phyloP scores from a whole-genome alignment of 495 filamentous ascomycete species.

The Melanomma pulvis-pyrius region DNA sequence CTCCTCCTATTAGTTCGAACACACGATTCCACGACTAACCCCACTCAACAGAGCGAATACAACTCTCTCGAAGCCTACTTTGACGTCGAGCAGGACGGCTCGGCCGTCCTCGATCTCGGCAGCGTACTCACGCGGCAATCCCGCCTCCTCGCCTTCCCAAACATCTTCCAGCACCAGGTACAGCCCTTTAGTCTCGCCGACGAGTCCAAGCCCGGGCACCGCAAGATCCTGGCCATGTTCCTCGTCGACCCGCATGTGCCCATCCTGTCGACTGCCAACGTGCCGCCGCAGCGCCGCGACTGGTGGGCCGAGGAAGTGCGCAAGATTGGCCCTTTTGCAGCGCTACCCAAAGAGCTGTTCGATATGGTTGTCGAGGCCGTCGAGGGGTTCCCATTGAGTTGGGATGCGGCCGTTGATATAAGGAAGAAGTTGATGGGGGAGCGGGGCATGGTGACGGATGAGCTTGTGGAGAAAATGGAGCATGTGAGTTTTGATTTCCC shows the following conservation, averaged over 20 bases:
- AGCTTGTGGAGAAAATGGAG: not conserved
- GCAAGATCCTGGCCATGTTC: conserved; percentile 41
- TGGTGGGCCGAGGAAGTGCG: conserved; percentile 20
- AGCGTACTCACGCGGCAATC: conserved; percentile 20
- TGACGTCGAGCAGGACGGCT: not conserved
- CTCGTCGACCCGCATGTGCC: conserved; percentile 40
- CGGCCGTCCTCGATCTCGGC: conserved; percentile 2
- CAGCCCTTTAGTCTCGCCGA: conserved; percentile 37
- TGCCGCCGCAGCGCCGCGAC: conserved; percentile 33
- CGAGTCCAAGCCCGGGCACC: conserved; percentile 36
- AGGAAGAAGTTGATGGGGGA: conserved; percentile 10
- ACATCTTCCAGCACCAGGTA: conserved; percentile 40
- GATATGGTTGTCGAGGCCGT: conserved; percentile 5
- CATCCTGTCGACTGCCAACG: conserved; percentile 27
- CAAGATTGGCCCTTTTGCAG: not conserved
- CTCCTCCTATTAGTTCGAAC: not conserved
- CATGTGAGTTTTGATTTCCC: not conserved
- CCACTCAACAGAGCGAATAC: not conserved
- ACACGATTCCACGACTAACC: not conserved
- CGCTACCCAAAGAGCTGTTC: conserved; percentile 9
- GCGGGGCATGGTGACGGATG: not conserved
- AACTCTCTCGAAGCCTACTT: not conserved
- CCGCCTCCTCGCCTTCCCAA: conserved; percentile 40
- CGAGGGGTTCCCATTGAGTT: conserved; percentile 2
- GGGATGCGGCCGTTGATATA: conserved; percentile 3